These are phyloP conservation scores for Komagataea norvegica DNA, from an alignment of 1,139 yeast genomes.

Conservation along the genomic window DNA sequence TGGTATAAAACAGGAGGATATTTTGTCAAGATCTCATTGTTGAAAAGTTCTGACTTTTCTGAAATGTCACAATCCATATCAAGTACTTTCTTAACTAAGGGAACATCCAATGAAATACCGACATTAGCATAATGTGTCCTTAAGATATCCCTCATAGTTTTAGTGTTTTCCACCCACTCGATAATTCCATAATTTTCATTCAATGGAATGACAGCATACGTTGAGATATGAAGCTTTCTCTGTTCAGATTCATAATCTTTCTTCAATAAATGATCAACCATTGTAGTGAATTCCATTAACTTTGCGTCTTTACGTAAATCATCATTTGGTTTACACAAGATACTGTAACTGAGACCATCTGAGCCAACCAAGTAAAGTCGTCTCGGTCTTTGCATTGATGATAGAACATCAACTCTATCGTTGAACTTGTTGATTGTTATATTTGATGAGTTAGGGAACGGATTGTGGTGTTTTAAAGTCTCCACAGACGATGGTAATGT, in stretches of 20 bases:
- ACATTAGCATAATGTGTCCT: slow-evolving; percentile 39
- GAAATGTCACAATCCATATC: slow-evolving; percentile 25
- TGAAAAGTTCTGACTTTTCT: slow-evolving; percentile 29
- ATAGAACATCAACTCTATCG: slow-evolving; percentile 60
- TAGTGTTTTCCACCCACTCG: slow-evolving; percentile 87
- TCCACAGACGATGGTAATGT: slow-evolving; percentile 50
- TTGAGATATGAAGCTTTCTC: slow-evolving; percentile 64
- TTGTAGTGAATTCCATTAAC: slow-evolving; percentile 85
- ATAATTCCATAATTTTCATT: slow-evolving; percentile 86
- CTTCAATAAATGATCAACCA: slow-evolving; percentile 69
- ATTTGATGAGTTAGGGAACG: slow-evolving; percentile 50
- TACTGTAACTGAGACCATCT: slow-evolving; percentile 64
- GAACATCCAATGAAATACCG: slow-evolving; percentile 29
- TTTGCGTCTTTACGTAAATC: slow-evolving; percentile 95
- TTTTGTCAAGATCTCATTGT: slow-evolving; percentile 29
- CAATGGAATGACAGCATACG: slow-evolving; percentile 87
- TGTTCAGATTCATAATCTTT: slow-evolving; percentile 69
- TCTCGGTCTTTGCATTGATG: slow-evolving; percentile 84
- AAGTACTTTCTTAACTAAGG: slow-evolving; percentile 18
- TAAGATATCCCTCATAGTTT: slow-evolving; percentile 71
- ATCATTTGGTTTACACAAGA: slow-evolving; percentile 81
- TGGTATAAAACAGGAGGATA: slow-evolving; percentile 76
- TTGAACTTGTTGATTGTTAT: slow-evolving; percentile 56
- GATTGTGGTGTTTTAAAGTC: slow-evolving; percentile 39
- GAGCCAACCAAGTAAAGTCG: slow-evolving; percentile 73